Conservation (phyloP, 2,329 filamentous ascomycete species). For the Sclerotinia trifoliorum region DNA sequence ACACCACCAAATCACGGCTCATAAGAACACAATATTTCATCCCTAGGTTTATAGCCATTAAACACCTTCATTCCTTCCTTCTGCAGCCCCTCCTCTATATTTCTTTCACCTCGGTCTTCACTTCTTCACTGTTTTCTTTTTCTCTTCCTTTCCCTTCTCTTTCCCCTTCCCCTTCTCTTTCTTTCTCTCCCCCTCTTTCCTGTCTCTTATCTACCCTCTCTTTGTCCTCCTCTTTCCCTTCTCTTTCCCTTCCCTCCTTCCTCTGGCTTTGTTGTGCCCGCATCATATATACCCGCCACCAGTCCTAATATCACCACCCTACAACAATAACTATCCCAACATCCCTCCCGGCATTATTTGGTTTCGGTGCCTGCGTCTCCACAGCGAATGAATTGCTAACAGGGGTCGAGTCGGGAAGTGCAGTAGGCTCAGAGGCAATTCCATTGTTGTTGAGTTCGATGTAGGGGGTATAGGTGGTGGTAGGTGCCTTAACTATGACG, state of each 20-base stretch:
- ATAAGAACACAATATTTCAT: not conserved
- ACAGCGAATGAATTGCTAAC: not conserved
- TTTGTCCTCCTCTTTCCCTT: not conserved
- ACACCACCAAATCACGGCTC: not conserved
- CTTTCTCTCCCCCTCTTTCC: not conserved
- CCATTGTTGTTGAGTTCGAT: conserved; percentile 9
- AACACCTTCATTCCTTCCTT: not conserved
- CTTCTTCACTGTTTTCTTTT: no score
- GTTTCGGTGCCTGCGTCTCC: not conserved
- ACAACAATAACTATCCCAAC: conserved; percentile 9
- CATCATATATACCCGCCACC: conserved; percentile 2
- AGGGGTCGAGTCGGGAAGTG: not conserved
- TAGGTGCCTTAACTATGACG: not conserved
- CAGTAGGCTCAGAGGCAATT: not conserved
- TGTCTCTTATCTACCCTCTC: not conserved
- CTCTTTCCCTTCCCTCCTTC: not conserved
- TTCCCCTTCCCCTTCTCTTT: not conserved
- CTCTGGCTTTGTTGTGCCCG: not conserved
- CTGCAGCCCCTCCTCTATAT: not conserved
- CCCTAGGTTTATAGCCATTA: not conserved
- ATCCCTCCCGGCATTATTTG: not conserved
- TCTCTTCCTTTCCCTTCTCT: no score
- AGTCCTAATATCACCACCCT: conserved; percentile 1
- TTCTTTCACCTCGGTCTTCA: not conserved
- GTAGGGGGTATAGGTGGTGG: conserved; percentile 10